phyloP scores from a whole-genome alignment of 2,329 filamentous ascomycete species.

The Sporothrix protearum region DNA sequence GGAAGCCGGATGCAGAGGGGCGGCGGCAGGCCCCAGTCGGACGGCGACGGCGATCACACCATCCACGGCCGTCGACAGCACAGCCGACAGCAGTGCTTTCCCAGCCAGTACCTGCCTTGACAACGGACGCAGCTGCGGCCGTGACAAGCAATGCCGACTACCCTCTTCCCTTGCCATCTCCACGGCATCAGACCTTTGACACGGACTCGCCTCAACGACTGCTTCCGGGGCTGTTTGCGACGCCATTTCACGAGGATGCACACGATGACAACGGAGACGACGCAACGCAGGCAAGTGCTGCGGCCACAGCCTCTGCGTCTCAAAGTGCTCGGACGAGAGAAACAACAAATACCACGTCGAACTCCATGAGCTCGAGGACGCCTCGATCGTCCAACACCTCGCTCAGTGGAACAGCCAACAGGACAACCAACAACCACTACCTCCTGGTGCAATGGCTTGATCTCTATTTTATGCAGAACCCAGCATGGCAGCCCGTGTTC shows the following conservation, averaged over 20 bases:
- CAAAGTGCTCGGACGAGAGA: background rate
- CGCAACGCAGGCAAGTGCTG: background rate
- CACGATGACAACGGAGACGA: background rate
- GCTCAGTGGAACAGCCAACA: slow-evolving; percentile 13
- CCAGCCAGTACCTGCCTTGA: background rate
- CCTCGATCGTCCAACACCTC: background rate
- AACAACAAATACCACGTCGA: background rate
- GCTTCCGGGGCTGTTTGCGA: slow-evolving; percentile 5
- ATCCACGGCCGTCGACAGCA: background rate
- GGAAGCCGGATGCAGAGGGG: slow-evolving; percentile 6
- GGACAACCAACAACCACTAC: slow-evolving; percentile 15
- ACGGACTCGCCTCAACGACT: background rate
- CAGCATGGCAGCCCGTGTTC: slow-evolving; percentile 20
- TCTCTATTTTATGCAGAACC: slow-evolving; percentile 18
- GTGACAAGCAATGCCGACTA: background rate
- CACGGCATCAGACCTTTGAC: background rate
- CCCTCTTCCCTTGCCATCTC: background rate
- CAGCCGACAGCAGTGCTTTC: background rate
- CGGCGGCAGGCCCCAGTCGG: slow-evolving; percentile 11
- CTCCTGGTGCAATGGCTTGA: slow-evolving; percentile 24
- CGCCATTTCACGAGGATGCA: background rate
- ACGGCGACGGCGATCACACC: background rate
- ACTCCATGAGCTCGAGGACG: no score
- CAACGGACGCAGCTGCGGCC: background rate
- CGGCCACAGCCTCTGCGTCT: background rate